Evolutionary conservation across 208 protist species (phyloP), one percentile per base, ranked within the genome.

Genomic region (Zelonia costaricensis): DNA sequence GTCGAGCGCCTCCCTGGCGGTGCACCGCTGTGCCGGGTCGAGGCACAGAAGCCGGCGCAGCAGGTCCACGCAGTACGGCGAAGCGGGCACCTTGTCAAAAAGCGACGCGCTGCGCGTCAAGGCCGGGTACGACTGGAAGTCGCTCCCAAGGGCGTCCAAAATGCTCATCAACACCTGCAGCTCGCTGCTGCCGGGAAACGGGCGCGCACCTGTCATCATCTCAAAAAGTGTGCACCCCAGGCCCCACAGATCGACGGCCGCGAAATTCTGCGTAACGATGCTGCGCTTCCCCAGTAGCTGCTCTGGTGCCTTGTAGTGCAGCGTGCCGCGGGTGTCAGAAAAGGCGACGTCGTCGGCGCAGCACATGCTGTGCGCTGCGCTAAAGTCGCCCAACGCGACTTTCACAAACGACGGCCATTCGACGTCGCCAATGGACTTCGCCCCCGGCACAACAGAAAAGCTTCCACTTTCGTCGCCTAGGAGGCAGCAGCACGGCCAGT

Each of bases 231-330:
- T 91, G 62, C 83, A 93, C 13, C 87, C 87, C 9, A 93, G 56
- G 15, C 76, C 80, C 84, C 87, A 93, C 76, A 91, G 78, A 46
- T 93, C 87, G 30, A 80, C 89, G 1, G 83, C 69, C 20, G 76
- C 62, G 42, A 62, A 77, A 47, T 83, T 72, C 5, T 71, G 46
- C 4, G 65, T 39, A 30, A 71, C 36, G 1, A 51, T 22, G 22
- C 49, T 71, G 25, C 66, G 59, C 33, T 66, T 68, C 4, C 76
- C 75, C 55, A 93, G 58, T 0, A 93, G 69, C 64, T 93, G 87
- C 46, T 93, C 87, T 1, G 87, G 87, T 2, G 83, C 52, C 48
- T 91, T 94, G 69, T 91, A 94, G 52, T 88, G 83, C 15, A 94
- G 64, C 2, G 87, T 91, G 13, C 87, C 87, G 40, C 87, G 69